Base-by-base conservation (phyloP, 2,329 filamentous ascomycete genomes). In the Exophiala sp. region DNA sequence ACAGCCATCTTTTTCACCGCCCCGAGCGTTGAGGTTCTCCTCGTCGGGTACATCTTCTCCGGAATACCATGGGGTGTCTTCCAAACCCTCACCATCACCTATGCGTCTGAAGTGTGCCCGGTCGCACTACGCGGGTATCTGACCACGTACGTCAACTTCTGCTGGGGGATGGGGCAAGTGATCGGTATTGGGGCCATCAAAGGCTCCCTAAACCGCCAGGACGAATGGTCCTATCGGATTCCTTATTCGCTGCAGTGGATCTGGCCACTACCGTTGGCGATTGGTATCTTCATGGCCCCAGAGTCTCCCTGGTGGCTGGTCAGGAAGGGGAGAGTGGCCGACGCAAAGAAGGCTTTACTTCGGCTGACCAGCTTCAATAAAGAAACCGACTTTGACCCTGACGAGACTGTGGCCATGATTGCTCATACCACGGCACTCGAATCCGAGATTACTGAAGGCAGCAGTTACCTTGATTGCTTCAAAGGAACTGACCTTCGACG, bases 331-430 rank as follows among this genome's bases (percentile, higher is more conserved):
- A 65, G 66, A 14, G 64, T 68, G 0, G 66, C 70, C 14, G 70
- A 75, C 38, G 73, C 73, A 18, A 75, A 74, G 57, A 66, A 64
- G 43, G 57, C 68, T n/a, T 57, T 70, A 23, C 56, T 63, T 46
- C 62, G 71, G 46, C 56, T 82, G 49, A 76, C 77, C 2, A 68
- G 68, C 62, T 38, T 65, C 14, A 63, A 65, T 6, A 55, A 58
- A 1, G 82, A 88, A 53, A 82, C 80, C 0, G 77, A 84, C 52
- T 90, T 93, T 60, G 80, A 94, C 62, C 79, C 85, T 9, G 85
- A 94, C 55, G 86, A 93, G 69, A 93, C 86, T 0, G 76, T 95
- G 43, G 83, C 86, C 60, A 93, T 95, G 87, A 95, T 95, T 85
- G 81, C 88, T 1, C 87, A 93, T 64, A 95, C 88, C 0, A 90